Base-by-base conservation (phyloP, 441 rosid genomes). In the Erodium moschatum region DNA sequence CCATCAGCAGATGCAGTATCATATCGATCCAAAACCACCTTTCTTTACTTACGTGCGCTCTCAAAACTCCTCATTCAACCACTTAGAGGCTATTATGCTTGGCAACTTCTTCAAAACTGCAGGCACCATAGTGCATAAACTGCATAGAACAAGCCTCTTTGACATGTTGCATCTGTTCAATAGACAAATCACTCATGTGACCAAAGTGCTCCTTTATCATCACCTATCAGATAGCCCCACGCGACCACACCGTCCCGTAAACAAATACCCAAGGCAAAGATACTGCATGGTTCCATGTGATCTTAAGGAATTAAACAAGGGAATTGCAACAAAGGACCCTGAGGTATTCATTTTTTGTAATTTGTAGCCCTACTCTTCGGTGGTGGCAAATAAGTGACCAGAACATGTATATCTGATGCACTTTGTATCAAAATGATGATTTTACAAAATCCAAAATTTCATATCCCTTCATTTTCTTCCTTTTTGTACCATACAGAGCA, bases 161-260 rank as follows among this genome's bases (percentile, higher is more conserved):
- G 79, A 74, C 76, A 80, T 72, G 77, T 72, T 80, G 81, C 75
- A 84, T 84, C 96, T 86, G 86, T 82, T 83, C 81, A 88, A 87
- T 78, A 76, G 80, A 87, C 75, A 86, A 85, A 81, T 81, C 82
- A 83, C 85, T 83, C 64, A 82, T 80, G 2, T 24, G 76, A 82
- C 75, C 75, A 78, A 69, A 67, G 56, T 74, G 74, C 73, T 72
- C 73, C 27, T 0, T 24, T 77, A 69, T 74, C 68, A 35, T 74
- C 71, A 66, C 74, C 78, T 75, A 73, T 72, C 70, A 73, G 72
- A 75, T 71, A 65, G 70, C 81, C 81, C 77, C 72, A 65, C 61
- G 67, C 15, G 79, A 67, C 76, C 69, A 72, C 72, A 48, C 24
- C 74, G 80, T 71, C 83, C 82, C 31, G 21, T 68, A 62, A 68